Evolutionary conservation across 805 yeast genomes (phyloP), one percentile per base, ranked within the genome.

Genomic region (Debaryomyces castellii): DNA sequence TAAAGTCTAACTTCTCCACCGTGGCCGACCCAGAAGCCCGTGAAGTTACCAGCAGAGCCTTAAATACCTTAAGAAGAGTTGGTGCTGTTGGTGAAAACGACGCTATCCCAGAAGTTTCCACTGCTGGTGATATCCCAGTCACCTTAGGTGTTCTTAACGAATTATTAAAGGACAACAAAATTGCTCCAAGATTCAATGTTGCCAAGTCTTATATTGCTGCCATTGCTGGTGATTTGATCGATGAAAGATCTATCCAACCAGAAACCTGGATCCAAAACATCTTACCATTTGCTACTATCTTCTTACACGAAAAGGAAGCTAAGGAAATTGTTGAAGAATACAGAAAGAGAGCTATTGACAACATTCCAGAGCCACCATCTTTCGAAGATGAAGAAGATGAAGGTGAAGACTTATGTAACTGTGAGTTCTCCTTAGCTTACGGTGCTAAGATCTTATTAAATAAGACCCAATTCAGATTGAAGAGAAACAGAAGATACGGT

Each of bases 21-120:
- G 91, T 94, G 78, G 99, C 99, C 75, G 99, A 94, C 78, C 99
- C 99, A 73, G 99, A 94, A 81, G 99, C 99, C 62, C 92, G 99
- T 81, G 92, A 88, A 60, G 98, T 94, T 71, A 94, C 99, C 63
- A 80, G 81, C 67, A 91, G 98, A 81, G 99, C 96, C 71, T 81
- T 92, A 75, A 86, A 77, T 86, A 94, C 99, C 63, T 86, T 94
- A 74, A 90, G 87, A 83, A 90, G 99, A 85, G 99, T 94, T 64
- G 99, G 97, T 87, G 90, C 87, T 74, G 89, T 94, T 62, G 88
- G 87, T 74, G 92, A 76, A 50, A 85, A 87, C 63, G 99, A 90
- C 69, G 74, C 73, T 57, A 85, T 92, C 68, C 99, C 99, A 74
- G 97, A 92, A 81, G 85, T 92, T 60, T 92, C 99, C 60, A 88